Base-by-base conservation (phyloP, 495 filamentous ascomycete genomes). In the Terfezia boudieri region DNA sequence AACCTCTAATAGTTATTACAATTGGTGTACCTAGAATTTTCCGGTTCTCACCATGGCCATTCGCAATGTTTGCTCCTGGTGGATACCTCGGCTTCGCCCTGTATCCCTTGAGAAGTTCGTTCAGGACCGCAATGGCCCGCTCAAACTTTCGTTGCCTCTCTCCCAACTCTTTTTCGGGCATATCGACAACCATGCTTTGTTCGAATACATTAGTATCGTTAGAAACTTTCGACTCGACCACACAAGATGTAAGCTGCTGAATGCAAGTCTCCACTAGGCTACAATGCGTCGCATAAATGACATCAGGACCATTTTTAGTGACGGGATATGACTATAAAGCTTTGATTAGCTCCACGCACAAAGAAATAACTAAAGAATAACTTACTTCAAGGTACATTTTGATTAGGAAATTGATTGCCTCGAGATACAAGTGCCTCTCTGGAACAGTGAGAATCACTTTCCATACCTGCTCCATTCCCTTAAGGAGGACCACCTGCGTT, bases 381-480 rank as follows among this genome's bases (percentile, higher is more conserved):
- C 55, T 53, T 12, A 62, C 62, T 53, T 82, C 78, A 12, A 94
- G 65, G 59, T 88, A 93, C n/a, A 83, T 71, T 35, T 79, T 71
- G 37, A 87, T 84, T 9, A 94, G 75, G 17, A 77, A 74, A 37
- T 70, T 69, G 23, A 81, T 88, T 4, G 83, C 80, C 49, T 73
- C 67, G 6, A 92, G 79, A 0, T 76, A 80, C 49, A 75, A 73
- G n/a, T 73, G 69, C 4, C 77, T 20, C n/a, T 20, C 16, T 51
- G 49, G 78, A 11, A 84, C 79, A 17, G 73, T 78, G 50, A 94
- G 63, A 16, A 89, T 79, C 61, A 94, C 78, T 14, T 75, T 77
- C 89, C 89, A 96, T 50, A 95, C 70, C 46, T 84, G 73, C 53
- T 90, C 84, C 51, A 84, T 72, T 9, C 80, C 82, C 16, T 74